Evolutionary conservation across 2,329 filamentous ascomycete species (phyloP).

Genomic region (Epichloe amarillans): DNA sequence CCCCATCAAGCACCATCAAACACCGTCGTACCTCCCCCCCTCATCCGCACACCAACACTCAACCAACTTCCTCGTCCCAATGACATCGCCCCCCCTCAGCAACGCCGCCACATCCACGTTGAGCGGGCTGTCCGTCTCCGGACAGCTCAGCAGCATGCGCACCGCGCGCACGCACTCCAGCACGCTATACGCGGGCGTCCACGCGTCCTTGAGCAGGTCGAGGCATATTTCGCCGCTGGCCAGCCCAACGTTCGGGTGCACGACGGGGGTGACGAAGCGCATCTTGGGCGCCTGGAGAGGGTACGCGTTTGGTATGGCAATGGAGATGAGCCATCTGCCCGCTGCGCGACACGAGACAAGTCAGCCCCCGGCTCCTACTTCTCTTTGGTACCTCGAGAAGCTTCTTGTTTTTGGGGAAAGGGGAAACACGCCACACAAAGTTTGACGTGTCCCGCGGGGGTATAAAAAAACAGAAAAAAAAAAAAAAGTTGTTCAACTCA

Average conservation of each 20-base stretch:
- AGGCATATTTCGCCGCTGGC: constrained; percentile 84
- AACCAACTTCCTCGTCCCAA: constrained; percentile 58
- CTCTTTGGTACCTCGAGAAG: no score
- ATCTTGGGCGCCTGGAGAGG: constrained; percentile 67
- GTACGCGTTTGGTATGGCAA: constrained; percentile 65
- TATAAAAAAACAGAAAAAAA: background rate
- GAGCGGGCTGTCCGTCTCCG: constrained; percentile 61
- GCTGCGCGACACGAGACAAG: constrained; percentile 19
- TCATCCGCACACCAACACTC: constrained; percentile 49
- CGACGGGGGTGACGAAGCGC: constrained; percentile 68
- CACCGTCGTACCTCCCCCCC: constrained; percentile 23
- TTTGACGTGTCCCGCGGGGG: no score
- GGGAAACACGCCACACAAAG: no score
- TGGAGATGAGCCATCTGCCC: constrained; percentile 72
- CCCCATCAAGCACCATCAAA: constrained; percentile 9
- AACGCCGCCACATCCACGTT: constrained; percentile 69
- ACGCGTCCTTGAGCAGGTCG: constrained; percentile 65
- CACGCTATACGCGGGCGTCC: constrained; percentile 79
- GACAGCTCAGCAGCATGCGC: constrained; percentile 49
- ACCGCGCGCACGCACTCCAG: constrained; percentile 60
- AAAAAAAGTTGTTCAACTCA: constrained; percentile 15
- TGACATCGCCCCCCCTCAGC: constrained; percentile 51
- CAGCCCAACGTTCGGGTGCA: constrained; percentile 65
- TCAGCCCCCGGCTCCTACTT: background rate
- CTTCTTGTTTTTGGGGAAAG: no score